Base-by-base conservation (phyloP, 202 grass and related monocot genomes). In the Schoenoplectus tabernaemontani region DNA sequence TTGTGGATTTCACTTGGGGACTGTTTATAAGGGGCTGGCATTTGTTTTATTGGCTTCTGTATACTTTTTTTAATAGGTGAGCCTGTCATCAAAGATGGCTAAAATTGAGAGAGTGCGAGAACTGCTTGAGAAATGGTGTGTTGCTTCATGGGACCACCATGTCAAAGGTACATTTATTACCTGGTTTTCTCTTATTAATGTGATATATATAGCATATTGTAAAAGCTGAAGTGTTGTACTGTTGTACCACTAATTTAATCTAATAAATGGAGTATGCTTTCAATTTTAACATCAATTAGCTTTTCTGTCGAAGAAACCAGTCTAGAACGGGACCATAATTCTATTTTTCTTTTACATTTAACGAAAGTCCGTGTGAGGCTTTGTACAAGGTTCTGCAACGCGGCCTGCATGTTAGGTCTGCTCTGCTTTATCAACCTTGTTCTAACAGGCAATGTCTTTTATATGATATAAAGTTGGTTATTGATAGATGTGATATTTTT, bases 11-110 rank as follows among this genome's bases (percentile, higher is more conserved):
- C 37, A 68, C n/a, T 24, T 23, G 2, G 64, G 70, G 48, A 75
- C 16, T n/a, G 28, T 34, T 75, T 51, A 54, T 36, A 47, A 34
- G 70, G 70, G 16, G 16, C 59, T 78, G 1, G 32, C 3, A 51
- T 3, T 15, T 30, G 1, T 63, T 11, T 77, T 23, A 71, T 73
- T 42, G 0, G 42, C n/a, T 24, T 90, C 84, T 74, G 39, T 64
- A 58, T 77, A 83, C 69, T 59, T 83, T 80, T 65, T 33, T 89
- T 32, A 83, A 23, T 42, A 98, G 91, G 91, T 98, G 68, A 95
- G 95, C 86, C 84, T 98, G 86, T 88, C 88, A 79, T 80, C 82
- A 68, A 98, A 98, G 87, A 97, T 97, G 95, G 95, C 95, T 77
- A 92, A 89, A 9, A 83, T 97, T 81, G 91, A 92, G 28, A 81